Percentiles rank a stretch among this genome's conserved stretches.
phyloP scores from a whole-genome alignment of 192 early-diverging fungal genomes.

The Entomortierella beljakovae region DNA sequence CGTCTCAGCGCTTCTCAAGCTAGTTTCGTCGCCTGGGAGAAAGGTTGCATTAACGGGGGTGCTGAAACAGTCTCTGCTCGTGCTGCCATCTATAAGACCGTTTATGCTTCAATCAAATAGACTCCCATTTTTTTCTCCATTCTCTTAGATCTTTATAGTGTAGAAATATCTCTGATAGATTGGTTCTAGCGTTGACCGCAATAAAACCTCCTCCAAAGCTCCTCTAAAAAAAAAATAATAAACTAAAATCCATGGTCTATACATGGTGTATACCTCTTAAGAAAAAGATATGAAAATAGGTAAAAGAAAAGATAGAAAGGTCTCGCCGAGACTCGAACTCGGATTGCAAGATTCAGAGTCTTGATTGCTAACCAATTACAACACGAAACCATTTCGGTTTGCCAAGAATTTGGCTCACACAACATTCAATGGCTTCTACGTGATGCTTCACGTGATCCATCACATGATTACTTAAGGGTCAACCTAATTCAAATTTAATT shows the following conservation, averaged over 20 bases:
- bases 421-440: no score
- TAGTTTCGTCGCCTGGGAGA: conserved; percentile 36
- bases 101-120: conserved; percentile 28
- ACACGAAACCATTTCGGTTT: conserved; percentile 21
- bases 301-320: conserved; percentile 1
- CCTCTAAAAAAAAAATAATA: no score
- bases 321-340: conserved; percentile 34
- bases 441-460: no score
- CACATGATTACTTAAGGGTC: no score
- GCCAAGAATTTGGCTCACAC: no score
- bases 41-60: conserved; percentile 39
- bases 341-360: conserved; percentile 32
- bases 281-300: no score
- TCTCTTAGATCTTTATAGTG: no score
- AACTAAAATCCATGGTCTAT: no score
- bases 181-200: not conserved
- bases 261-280: no score
- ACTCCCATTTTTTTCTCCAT: no score
- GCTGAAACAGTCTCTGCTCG: conserved; percentile 24
- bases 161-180: not conserved
- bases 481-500: no score
- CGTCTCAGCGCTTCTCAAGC: conserved; percentile 9
- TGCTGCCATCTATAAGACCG: conserved; percentile 38
- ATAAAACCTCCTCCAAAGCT: no score
- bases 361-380: conserved; percentile 42